Conservation (phyloP, 192 early-diverging fungal genomes). For the Backusella parvicylindrica region DNA sequence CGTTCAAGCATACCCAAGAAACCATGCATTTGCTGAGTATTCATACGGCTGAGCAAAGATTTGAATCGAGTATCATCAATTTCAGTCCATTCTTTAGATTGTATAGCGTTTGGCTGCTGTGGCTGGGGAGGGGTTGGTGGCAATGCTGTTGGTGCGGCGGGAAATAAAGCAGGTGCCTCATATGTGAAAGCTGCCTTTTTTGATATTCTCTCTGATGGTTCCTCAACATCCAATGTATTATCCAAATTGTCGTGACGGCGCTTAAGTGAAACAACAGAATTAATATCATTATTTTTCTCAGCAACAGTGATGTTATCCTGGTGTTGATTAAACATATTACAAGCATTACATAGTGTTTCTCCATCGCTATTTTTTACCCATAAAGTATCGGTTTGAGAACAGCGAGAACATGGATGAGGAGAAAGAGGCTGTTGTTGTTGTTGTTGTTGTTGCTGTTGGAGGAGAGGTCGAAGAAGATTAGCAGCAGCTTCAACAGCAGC, state of each 20-base stretch:
- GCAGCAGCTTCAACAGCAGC: slow-evolving; percentile 10
- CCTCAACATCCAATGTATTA: background rate
- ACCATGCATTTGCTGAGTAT: slow-evolving; percentile 49
- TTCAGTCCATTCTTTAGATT: slow-evolving; percentile 27
- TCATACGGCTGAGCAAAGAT: slow-evolving; percentile 35
- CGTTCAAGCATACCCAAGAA: slow-evolving; percentile 54
- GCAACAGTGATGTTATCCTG: background rate
- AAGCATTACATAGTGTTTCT: slow-evolving; percentile 74
- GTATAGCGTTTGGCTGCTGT: background rate
- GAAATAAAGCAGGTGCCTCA: background rate
- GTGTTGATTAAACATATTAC: slow-evolving; percentile 56
- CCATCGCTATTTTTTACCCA: slow-evolving; percentile 75
- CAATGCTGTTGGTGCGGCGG: background rate
- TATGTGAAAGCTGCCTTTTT: background rate
- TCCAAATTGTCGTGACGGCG: slow-evolving; percentile 26
- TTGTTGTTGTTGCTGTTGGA: slow-evolving; percentile 2
- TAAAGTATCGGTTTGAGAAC: slow-evolving; percentile 67
- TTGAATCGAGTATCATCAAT: slow-evolving; percentile 33
- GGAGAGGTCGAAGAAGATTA: slow-evolving; percentile 10
- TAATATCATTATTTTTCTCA: background rate
- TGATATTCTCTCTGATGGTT: background rate
- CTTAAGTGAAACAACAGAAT: slow-evolving; percentile 29
- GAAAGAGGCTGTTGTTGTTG: background rate
- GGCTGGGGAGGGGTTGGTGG: background rate
- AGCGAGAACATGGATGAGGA: slow-evolving; percentile 55